These are phyloP conservation scores for Rhizopus microsporus DNA, from an alignment of 371 early-diverging fungal genomes.

Conservation along the genomic window DNA sequence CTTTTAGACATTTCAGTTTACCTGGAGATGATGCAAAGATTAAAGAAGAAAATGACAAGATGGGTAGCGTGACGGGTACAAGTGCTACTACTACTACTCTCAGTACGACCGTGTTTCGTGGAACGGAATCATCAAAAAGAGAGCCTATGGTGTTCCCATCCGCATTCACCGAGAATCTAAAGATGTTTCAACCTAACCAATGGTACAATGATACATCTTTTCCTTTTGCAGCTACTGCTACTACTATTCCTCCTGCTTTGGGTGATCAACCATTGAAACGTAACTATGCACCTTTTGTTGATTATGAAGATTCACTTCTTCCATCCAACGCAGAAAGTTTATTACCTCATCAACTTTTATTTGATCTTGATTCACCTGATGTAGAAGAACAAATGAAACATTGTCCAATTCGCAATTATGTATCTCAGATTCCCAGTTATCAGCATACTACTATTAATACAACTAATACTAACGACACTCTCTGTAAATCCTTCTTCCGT, in stretches of 20 bases:
- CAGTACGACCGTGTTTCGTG: background rate
- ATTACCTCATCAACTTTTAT: conserved; percentile 37
- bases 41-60: background rate
- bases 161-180: conserved; percentile 12
- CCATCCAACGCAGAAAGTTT: conserved; percentile 37
- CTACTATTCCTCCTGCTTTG: background rate
- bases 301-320: conserved; percentile 22
- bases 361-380: conserved; percentile 29
- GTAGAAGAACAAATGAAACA: conserved; percentile 19
- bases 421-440: conserved; percentile 15
- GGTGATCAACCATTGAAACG: background rate
- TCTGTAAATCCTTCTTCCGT: conserved; percentile 24
- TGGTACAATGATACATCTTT: conserved; percentile 4
- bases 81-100: too few species aligned
- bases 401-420: conserved; percentile 26
- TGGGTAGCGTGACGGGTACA: background rate
- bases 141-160: too few species aligned
- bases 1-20: conserved; percentile 81
- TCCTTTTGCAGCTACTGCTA: conserved; percentile 3
- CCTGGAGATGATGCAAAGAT: conserved; percentile 17
- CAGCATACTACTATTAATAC: background rate
- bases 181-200: conserved; percentile 16
- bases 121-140: background rate
- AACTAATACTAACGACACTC: conserved; percentile 1
- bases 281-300: conserved; percentile 9